phyloP scores from a whole-genome alignment of 2,329 filamentous ascomycete species.

The Mariannaea sp. region DNA sequence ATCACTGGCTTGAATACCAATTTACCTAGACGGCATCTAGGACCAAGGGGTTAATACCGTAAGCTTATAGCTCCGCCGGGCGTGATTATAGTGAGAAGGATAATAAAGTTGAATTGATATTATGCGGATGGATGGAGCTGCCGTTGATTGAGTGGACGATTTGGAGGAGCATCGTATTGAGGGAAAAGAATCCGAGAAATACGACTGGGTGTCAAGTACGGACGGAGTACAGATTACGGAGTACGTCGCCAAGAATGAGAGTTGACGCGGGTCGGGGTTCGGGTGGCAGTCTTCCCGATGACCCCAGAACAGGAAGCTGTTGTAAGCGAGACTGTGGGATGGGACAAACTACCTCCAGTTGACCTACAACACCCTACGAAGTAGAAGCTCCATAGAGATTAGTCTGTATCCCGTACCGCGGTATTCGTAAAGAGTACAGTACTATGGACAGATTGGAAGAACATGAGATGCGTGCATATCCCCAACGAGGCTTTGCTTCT shows the following conservation, averaged over 20 bases:
- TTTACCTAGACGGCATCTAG: no score
- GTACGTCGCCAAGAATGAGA: neutral
- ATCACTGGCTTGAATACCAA: no score
- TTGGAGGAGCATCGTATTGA: no score
- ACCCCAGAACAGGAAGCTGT: slow-evolving; percentile 1
- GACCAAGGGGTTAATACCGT: no score
- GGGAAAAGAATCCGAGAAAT: neutral
- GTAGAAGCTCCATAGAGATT: no score
- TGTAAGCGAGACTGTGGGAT: neutral
- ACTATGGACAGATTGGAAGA: no score
- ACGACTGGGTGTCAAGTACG: neutral
- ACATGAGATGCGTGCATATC: no score
- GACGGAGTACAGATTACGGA: neutral
- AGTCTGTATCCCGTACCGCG: no score
- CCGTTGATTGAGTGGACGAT: neutral
- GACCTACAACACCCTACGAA: no score
- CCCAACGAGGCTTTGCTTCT: no score
- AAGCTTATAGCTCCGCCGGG: neutral
- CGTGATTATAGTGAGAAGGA: neutral
- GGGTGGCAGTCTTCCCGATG: slow-evolving; percentile 11
- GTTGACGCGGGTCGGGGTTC: slow-evolving; percentile 5
- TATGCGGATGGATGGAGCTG: neutral
- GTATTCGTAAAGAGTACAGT: no score
- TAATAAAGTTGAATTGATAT: neutral
- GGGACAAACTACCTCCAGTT: no score